phyloP scores from a whole-genome alignment of 2,329 filamentous ascomycete species.

The Scopulariopsis brevicaulis region DNA sequence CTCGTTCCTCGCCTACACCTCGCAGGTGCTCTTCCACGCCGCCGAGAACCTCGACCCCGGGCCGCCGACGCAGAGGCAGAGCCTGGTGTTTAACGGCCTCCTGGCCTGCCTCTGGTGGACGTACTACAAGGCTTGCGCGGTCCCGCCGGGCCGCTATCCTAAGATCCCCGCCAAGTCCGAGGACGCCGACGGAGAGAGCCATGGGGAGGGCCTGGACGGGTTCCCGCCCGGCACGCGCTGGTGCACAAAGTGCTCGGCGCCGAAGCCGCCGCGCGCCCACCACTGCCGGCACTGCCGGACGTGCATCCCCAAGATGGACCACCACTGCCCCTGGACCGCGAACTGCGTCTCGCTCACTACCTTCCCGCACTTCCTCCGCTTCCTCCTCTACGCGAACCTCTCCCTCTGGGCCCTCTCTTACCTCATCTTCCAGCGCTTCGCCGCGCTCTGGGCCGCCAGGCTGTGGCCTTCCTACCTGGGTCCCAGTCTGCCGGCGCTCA shows the following conservation, averaged over 20 bases:
- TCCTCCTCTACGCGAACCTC: slow-evolving; percentile 57
- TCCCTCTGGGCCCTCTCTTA: slow-evolving; percentile 51
- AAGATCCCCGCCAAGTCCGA: slow-evolving; percentile 7
- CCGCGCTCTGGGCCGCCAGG: slow-evolving; percentile 52
- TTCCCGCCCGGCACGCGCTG: slow-evolving; percentile 29
- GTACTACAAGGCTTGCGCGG: slow-evolving; percentile 51
- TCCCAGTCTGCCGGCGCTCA: slow-evolving; percentile 46
- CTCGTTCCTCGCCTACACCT: slow-evolving; percentile 57
- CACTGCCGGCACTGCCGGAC: slow-evolving; percentile 69
- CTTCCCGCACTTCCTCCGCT: slow-evolving; percentile 73
- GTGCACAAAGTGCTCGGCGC: slow-evolving; percentile 66
- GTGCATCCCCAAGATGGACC: slow-evolving; percentile 74
- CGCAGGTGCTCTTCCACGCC: slow-evolving; percentile 56
- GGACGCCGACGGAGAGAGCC: neutral
- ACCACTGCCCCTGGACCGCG: slow-evolving; percentile 76
- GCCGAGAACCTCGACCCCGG: slow-evolving; percentile 47
- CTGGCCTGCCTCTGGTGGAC: slow-evolving; percentile 55
- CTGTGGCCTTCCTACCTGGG: slow-evolving; percentile 64
- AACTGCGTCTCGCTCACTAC: slow-evolving; percentile 78
- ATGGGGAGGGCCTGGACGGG: neutral
- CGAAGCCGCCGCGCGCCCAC: slow-evolving; percentile 68
- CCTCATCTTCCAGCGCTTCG: slow-evolving; percentile 48
- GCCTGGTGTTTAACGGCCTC: slow-evolving; percentile 53
- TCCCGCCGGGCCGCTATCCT: slow-evolving; percentile 44
- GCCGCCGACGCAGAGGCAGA: slow-evolving; percentile 44